Base-by-base conservation (phyloP, 192 early-diverging fungal species). In the Chytriomyces sp. region DNA sequence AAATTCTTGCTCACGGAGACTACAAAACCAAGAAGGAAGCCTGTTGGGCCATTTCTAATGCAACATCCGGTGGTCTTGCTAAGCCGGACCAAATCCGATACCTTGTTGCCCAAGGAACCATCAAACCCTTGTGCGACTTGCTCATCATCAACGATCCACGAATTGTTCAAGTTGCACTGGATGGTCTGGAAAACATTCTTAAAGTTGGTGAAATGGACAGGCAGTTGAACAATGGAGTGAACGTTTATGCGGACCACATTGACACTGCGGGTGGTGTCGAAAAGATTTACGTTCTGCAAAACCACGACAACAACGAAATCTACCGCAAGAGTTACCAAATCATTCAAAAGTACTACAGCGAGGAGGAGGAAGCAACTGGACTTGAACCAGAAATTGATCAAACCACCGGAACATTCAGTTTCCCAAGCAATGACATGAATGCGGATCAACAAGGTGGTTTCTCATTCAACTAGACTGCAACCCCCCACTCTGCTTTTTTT, bases 11-110 rank as follows among this genome's bases (percentile, higher is more conserved):
- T 43, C 86, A 91, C 71, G 96, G 94, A 47, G 97, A 99, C 77
- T 96, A 98, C 84, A 98, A 98, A 88, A 97, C 94, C 77, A 96
- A 96, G 83, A 98, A 98, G 84, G 97, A 99, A 80, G 97, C 97
- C 35, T 99, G 97, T 89, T 99, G 97, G 97, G 97, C 97, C 46
- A 92, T 99, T 50, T 98, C 96, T 6, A 98, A 99, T 75, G 97
- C 97, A 8, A 97, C 96, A 3, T 95, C 97, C n/a, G 95, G 96
- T 28, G 86, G 82, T 49, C 86, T 97, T n/a, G 89, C 92, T 74
- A 90, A 92, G 76, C 96, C 97, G 43, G 94, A 96, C 18, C 96
- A 97, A 82, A 97, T 99, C 81, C 90, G 91, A 76, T 89, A 95
- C 82, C 86, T 99, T 45, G 97, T 98, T 47, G 79, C 86, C 61